Evolutionary conservation across 2,329 filamentous ascomycete genomes (phyloP), one percentile per base, ranked within the genome.

Genomic region (Fusarium coicis): DNA sequence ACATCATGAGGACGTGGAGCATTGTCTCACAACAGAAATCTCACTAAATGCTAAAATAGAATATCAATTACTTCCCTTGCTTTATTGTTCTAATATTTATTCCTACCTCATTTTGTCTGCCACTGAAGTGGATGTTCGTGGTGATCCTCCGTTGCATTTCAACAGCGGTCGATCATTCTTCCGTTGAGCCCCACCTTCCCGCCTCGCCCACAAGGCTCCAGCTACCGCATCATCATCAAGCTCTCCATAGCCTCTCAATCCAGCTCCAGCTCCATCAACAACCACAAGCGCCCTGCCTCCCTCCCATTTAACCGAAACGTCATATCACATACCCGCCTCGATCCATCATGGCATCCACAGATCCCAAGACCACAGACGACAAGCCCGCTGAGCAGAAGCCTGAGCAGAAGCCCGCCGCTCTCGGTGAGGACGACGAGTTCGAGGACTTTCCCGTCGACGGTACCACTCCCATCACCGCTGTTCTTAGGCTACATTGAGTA

Each of bases 341-440:
- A 21, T 19, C 2, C 46, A 58, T 15, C 49, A 78, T 78, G 76
- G 72, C 76, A 11, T 78, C 76, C 56, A 72, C 71, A 65, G 76
- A 78, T 52, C 73, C 76, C 47, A 78, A 78, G 75, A 66, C 76
- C 39, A 70, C 72, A 50, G 75, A 74, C 34, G 74, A 78, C 26
- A 75, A 76, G 70, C 74, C 76, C 50, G 63, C 53, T 49, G 77
- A 78, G 68, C 68, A 74, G 50, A 78, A 78, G 70, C 60, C 70
- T 54, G 73, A 78, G 66, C 73, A 78, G 68, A 78, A 78, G 75
- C 75, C 90, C 79, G 77, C 92, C 39, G 89, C 93, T 66, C 88
- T 98, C 34, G 96, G 97, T 83, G 96, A 99, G 83, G 96, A 99
- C 80, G 96, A 99, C 83, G 96, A 99, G 86, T 99, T 99, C 79